A percentile compares a stretch with the other conserved stretches of the same genome.
Conservation (phyloP, 2,329 filamentous ascomycete genomes). For the Knoxdaviesia capensis region DNA sequence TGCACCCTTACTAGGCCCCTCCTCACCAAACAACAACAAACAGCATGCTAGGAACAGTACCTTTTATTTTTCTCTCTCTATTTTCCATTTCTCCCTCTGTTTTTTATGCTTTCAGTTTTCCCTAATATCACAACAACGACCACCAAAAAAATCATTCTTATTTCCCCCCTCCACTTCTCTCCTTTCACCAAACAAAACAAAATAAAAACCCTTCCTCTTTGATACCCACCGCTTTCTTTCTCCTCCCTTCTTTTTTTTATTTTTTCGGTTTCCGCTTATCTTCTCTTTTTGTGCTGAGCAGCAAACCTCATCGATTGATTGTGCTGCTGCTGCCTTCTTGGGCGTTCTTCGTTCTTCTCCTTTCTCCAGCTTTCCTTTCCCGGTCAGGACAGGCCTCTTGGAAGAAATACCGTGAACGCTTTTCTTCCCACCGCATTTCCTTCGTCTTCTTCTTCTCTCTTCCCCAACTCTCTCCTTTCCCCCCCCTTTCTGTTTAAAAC, state of each 20-base stretch:
- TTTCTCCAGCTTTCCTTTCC: constrained; percentile 5
- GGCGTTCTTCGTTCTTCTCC: constrained; percentile 8
- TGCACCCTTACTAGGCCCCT: too few species aligned
- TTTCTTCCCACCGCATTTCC: constrained; percentile 7
- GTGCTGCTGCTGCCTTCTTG: neutral
- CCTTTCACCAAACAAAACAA: too few species aligned
- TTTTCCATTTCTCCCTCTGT: neutral
- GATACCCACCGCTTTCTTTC: constrained; percentile 4
- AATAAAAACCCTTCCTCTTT: neutral
- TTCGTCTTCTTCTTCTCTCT: constrained; percentile 6
- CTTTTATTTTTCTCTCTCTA: constrained; percentile 2
- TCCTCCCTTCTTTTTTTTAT: constrained; percentile 7
- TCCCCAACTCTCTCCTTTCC: neutral
- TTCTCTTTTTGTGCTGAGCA: too few species aligned
- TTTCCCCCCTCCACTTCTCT: too few species aligned
- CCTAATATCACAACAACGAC: too few species aligned
- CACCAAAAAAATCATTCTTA: too few species aligned
- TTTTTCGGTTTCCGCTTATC: constrained; percentile 3
- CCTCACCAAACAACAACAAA: too few species aligned
- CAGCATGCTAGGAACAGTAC: neutral
- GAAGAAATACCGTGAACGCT: neutral
- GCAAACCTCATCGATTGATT: neutral
- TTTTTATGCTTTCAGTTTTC: too few species aligned
- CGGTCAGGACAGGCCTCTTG: neutral
- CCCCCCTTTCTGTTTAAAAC: neutral